Percentiles rank a stretch among this genome's conserved stretches.
phyloP scores from a whole-genome alignment of 257 asterid species.

The Mitragyna speciosa region DNA sequence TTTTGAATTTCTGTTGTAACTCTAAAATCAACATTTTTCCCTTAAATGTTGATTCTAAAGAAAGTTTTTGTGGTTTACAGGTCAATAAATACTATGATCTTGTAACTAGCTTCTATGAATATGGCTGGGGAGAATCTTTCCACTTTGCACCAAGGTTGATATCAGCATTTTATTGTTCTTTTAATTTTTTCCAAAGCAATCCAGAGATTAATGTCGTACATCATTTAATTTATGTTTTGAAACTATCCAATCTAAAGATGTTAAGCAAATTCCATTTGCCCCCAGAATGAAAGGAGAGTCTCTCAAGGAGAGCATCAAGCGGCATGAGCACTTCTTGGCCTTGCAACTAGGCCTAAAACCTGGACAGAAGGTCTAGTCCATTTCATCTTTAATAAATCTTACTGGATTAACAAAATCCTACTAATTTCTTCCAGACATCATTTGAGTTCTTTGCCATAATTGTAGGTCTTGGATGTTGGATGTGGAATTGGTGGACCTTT shows the following conservation, averaged over 20 bases:
- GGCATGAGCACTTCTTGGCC: slow-evolving; percentile 96
- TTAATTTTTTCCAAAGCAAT: not conserved
- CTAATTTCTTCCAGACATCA: not conserved
- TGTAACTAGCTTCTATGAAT: slow-evolving; percentile 96
- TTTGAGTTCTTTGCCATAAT: slow-evolving; percentile 13
- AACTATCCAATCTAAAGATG: not conserved
- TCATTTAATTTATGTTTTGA: not conserved
- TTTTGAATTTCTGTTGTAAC: not conserved
- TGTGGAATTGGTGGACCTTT: slow-evolving; percentile 99
- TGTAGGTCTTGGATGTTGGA: slow-evolving; percentile 95
- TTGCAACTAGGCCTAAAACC: slow-evolving; percentile 80
- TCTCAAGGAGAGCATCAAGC: slow-evolving; percentile 84
- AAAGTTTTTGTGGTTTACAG: slow-evolving; percentile 39
- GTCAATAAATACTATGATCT: slow-evolving; percentile 97
- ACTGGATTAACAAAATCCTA: not conserved
- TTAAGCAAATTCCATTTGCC: not conserved
- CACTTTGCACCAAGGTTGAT: slow-evolving; percentile 93
- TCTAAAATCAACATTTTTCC: no score
- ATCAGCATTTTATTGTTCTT: not conserved
- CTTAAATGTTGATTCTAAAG: not conserved
- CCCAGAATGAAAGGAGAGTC: slow-evolving; percentile 94
- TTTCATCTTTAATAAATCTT: not conserved
- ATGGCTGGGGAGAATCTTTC: slow-evolving; percentile 99
- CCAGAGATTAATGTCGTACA: not conserved
- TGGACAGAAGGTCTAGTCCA: slow-evolving; percentile 70